These are phyloP conservation scores for Penicillium sp. DNA, from an alignment of 2,329 filamentous ascomycete species.

Conservation along the genomic window DNA sequence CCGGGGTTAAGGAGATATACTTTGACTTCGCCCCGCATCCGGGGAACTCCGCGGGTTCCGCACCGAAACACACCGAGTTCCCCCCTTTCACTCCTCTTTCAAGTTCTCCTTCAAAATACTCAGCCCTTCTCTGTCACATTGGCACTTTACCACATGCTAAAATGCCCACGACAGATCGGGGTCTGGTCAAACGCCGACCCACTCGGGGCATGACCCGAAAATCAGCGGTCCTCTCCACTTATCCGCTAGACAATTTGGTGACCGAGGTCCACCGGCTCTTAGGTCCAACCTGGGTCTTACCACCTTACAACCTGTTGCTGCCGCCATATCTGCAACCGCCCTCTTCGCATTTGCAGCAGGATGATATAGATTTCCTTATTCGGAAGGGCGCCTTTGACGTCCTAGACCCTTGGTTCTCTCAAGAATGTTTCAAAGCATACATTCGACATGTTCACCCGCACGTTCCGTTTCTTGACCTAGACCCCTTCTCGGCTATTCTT, in stretches of 20 bases:
- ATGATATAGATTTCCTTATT: slow-evolving; percentile 11
- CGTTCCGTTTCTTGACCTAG: slow-evolving; percentile 14
- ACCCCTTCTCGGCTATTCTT: slow-evolving; percentile 4
- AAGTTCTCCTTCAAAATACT: not conserved
- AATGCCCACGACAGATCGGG: slow-evolving; percentile 8
- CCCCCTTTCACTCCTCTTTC: not conserved
- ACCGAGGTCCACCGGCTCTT: slow-evolving; percentile 13
- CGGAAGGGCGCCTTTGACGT: slow-evolving; percentile 12
- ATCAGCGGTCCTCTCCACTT: slow-evolving; percentile 9
- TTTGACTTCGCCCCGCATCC: not conserved
- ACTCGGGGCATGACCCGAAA: slow-evolving; percentile 11
- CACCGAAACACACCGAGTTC: slow-evolving; percentile 2
- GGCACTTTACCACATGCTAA: not conserved
- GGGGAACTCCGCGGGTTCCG: not conserved
- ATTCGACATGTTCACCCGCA: slow-evolving; percentile 16
- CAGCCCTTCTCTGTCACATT: too few relatives aligned
- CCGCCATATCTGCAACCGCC: slow-evolving; percentile 7
- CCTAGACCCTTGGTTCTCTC: not conserved
- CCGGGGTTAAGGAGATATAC: not conserved
- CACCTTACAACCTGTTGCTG: slow-evolving; percentile 8
- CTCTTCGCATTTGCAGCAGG: not conserved
- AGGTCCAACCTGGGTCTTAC: slow-evolving; percentile 13
- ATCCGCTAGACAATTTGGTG: slow-evolving; percentile 11
- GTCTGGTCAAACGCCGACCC: not conserved
- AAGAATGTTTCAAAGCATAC: slow-evolving; percentile 12